Evolutionary conservation across 2,329 filamentous ascomycete species (phyloP).

Genomic region (Cercospora berteroae): DNA sequence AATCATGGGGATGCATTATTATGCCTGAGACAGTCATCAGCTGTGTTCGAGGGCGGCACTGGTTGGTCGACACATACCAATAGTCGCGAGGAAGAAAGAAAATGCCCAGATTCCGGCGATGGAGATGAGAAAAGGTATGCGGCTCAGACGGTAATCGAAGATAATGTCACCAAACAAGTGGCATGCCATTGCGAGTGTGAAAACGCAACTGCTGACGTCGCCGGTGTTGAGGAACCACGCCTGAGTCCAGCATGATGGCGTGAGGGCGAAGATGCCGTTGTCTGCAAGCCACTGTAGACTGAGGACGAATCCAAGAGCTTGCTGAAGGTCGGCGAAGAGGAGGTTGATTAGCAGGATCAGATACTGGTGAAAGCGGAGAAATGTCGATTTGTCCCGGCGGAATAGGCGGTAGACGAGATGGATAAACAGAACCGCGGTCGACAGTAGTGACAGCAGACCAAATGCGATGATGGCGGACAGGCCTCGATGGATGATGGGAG

Average conservation of each 20-base stretch:
- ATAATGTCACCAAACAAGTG: conserved; percentile 66
- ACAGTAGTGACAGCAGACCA: conserved; percentile 28
- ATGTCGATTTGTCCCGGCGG: conserved; percentile 22
- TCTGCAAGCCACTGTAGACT: conserved; percentile 57
- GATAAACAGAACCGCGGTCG: conserved; percentile 25
- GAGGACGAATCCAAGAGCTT: conserved; percentile 62
- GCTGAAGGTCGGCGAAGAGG: conserved; percentile 64
- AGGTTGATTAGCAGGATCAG: conserved; percentile 67
- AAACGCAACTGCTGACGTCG: conserved; percentile 63
- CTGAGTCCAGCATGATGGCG: conserved; percentile 59
- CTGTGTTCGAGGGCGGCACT: too few relatives aligned
- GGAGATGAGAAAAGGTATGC: conserved; percentile 49
- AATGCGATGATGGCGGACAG: conserved; percentile 27
- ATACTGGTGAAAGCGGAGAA: conserved; percentile 56
- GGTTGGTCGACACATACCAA: conserved; percentile 29
- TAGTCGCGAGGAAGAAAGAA: conserved; percentile 55
- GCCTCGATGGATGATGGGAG: conserved; percentile 22
- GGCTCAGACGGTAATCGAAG: conserved; percentile 52
- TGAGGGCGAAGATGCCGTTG: conserved; percentile 56
- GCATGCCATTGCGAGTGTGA: conserved; percentile 62
- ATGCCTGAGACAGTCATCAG: conserved; percentile 37
- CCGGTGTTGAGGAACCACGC: conserved; percentile 66
- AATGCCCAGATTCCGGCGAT: conserved; percentile 59
- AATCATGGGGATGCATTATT: conserved; percentile 42
- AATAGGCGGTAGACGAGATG: conserved; percentile 33